A percentile compares a stretch with the other conserved stretches of the same genome.
Conservation (phyloP, 2,329 filamentous ascomycete genomes). For the Paraphaeosphaeria minitans region DNA sequence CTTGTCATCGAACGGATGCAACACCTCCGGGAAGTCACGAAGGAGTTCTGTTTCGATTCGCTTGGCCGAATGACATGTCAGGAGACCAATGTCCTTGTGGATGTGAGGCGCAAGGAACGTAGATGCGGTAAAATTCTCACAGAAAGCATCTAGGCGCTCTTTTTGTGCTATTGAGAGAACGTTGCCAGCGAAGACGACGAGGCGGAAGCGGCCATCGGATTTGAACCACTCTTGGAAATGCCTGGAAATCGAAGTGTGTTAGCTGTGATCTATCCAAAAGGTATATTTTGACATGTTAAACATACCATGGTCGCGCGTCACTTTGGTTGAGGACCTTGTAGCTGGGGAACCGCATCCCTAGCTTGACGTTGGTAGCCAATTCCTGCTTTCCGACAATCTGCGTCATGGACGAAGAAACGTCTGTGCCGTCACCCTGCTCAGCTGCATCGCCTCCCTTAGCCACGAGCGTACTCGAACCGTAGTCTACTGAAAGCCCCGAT, state of each 20-base stretch:
- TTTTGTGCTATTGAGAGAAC: constrained; percentile 54
- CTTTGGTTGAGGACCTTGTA: constrained; percentile 65
- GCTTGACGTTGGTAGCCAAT: constrained; percentile 53
- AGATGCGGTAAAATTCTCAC: constrained; percentile 47
- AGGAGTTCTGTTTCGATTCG: constrained; percentile 53
- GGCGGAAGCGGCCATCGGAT: constrained; percentile 63
- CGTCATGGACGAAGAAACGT: constrained; percentile 39
- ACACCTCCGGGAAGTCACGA: constrained; percentile 50
- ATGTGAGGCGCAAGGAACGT: constrained; percentile 54
- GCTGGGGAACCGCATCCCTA: constrained; percentile 64
- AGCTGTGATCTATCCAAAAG: neutral
- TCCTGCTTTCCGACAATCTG: constrained; percentile 44
- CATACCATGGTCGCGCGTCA: constrained; percentile 56
- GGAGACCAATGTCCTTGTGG: constrained; percentile 61
- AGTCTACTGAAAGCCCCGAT: constrained; percentile 63
- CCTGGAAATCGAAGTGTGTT: constrained; percentile 17
- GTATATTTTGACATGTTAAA: neutral
- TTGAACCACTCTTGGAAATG: constrained; percentile 63
- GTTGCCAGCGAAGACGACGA: constrained; percentile 68
- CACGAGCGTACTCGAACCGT: constrained; percentile 61
- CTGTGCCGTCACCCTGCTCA: constrained; percentile 56
- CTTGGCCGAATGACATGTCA: constrained; percentile 64
- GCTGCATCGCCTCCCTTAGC: constrained; percentile 54
- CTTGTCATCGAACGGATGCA: constrained; percentile 51
- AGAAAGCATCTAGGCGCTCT: constrained; percentile 55